Percentiles rank a stretch among this genome's conserved stretches.
Evolutionary conservation across 768 basidiomycete species (phyloP).

Genomic region (Chalciporus chontae): DNA sequence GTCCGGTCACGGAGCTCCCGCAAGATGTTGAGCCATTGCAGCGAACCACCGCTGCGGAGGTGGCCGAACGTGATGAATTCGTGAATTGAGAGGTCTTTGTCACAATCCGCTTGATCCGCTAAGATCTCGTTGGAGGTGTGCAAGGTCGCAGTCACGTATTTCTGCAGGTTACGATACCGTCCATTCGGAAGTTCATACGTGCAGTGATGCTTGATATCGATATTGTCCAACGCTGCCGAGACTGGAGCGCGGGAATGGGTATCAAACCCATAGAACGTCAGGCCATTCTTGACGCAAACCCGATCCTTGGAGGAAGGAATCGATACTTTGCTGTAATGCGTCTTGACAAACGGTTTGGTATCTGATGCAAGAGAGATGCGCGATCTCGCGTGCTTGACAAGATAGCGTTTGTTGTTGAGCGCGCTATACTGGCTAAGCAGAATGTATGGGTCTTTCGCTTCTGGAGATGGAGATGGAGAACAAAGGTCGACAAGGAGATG

Average conservation of each 20-base stretch:
- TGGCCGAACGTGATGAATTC: constrained; percentile 17
- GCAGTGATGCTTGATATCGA: constrained; percentile 12
- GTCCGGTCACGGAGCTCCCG: not conserved
- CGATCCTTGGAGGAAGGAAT: not conserved
- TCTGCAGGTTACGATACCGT: constrained; percentile 31
- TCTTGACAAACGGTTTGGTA: not conserved
- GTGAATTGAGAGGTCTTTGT: not conserved
- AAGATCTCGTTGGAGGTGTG: constrained; percentile 40
- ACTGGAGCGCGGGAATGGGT: not conserved
- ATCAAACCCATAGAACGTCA: not conserved
- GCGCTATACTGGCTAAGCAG: not conserved
- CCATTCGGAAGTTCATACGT: not conserved
- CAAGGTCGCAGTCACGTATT: constrained; percentile 29
- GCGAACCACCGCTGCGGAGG: constrained; percentile 1
- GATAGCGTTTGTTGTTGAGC: not conserved
- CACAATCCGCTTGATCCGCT: constrained; percentile 31
- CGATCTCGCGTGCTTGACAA: not conserved
- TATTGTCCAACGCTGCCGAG: constrained; percentile 26
- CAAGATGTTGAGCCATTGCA: constrained; percentile 13
- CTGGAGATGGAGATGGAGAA: constrained; percentile 2
- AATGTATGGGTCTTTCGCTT: constrained; percentile 16
- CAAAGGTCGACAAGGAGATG: constrained; percentile 31
- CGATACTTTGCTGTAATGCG: not conserved
- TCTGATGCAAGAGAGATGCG: not conserved
- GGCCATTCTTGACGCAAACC: not conserved